Evolutionary conservation across 805 yeast genomes (phyloP), one percentile per base, ranked within the genome.

Genomic region (Yamadazyma olivae): DNA sequence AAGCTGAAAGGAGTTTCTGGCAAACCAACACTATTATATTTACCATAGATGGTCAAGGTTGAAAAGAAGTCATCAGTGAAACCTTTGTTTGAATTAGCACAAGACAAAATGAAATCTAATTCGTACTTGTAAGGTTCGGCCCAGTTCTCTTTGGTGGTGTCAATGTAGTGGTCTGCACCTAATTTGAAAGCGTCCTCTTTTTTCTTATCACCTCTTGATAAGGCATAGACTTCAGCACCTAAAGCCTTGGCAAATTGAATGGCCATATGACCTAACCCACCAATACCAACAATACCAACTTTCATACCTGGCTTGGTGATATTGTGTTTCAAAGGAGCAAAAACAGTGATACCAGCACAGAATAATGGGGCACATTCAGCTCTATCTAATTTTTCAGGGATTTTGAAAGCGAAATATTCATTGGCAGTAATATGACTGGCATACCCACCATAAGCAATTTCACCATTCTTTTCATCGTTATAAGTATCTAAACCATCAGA

Each of bases 231-330:
- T 40, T 77, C 79, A 17, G 82, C 80, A 21, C 84, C 86, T 43
- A 79, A 53, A 3, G 83, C 83, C 42, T 64, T 63, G 24, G 83
- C 79, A 43, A 74, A 74, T 55, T 72, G 70, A 38, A 79, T 56
- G 12, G 73, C 81, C 67, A 77, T 65, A 61, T 77, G 81, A 32
- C 85, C 85, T 37, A 80, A 67, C 18, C 85, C 85, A 35, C 85
- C 86, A 39, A 80, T 67, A 37, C 84, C 84, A 38, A 73, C 69
- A 37, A 79, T 59, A 29, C 81, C 85, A 35, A 79, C 81, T 30
- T 64, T 70, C 34, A 66, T 64, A 15, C 69, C 67, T 6, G 48
- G 38, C 15, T 31, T 34, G n/a, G n/a, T n/a, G 14, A 49, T 66
- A 14, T 30, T 26, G 15, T 37, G 59, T 38, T 52, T 49, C 47